Evolutionary conservation across 225 moss, liverwort and hornwort genomes (phyloP).

Genomic region (Bryoerythrophyllum caledonicum): DNA sequence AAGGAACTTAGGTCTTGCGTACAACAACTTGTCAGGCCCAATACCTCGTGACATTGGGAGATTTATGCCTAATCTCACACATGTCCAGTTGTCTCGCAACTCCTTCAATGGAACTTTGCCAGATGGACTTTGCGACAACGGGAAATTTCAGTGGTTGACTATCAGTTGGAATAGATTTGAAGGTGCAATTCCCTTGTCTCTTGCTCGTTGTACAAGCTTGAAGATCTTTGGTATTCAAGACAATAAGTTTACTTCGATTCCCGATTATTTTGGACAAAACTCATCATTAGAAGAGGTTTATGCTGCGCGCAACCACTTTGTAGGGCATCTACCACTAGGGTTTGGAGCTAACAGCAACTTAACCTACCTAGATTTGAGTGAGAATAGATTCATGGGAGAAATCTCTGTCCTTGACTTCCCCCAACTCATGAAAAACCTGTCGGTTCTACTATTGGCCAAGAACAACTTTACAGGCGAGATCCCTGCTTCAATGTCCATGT

Average conservation of each 20-base stretch:
- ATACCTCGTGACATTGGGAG: neutral
- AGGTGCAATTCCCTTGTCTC: neutral
- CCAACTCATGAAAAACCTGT: neutral
- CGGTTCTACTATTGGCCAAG: neutral
- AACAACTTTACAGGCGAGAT: no score
- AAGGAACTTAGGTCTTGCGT: fast-evolving
- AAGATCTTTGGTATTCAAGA: neutral
- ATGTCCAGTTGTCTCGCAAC: fast-evolving
- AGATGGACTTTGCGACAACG: neutral
- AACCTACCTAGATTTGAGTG: neutral
- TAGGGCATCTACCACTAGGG: neutral
- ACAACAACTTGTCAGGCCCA: neutral
- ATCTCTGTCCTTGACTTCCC: neutral
- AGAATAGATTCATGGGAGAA: neutral
- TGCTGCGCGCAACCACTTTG: neutral
- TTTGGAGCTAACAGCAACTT: neutral
- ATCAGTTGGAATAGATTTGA: neutral
- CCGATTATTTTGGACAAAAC: neutral
- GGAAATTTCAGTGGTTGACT: neutral
- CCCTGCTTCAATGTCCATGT: no score
- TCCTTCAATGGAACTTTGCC: neutral
- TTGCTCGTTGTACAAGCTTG: neutral
- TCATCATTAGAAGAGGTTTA: neutral
- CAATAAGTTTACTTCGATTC: neutral
- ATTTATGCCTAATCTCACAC: neutral